Base-by-base conservation (phyloP, 768 basidiomycete species). In the Panaeolus cyanescens region DNA sequence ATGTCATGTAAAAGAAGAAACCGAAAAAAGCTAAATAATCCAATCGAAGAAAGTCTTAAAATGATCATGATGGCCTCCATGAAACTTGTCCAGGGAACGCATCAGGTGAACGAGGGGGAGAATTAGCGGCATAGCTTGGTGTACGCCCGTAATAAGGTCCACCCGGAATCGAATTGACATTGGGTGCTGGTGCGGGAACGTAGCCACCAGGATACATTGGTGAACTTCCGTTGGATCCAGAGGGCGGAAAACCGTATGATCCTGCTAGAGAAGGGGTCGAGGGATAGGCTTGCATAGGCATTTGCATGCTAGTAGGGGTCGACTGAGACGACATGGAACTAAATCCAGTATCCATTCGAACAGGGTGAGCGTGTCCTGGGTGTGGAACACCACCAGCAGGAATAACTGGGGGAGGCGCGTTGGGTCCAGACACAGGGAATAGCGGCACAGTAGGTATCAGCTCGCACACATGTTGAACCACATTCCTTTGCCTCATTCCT, bases 391-490 rank as follows among this genome's bases (percentile, higher is more conserved):
- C 45, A 28, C 45, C 45, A 28, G 45, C 30, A 13, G 45, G 45
- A 3, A 50, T 15, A 15, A 50, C 45, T 50, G 45, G 45, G 25
- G 45, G 45, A 4, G 45, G 45, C 30, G 45, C 45, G 17, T 50
- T 56, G 54, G 62, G 60, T 6, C 25, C 56, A 4, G 62, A 55
- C 17, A 59, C 59, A 1, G 54, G 88, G 83, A 25, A 87, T 17
- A 92, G 77, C 9, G 88, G 87, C 17, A 91, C 83, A 0, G 90
- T 92, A 7, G 90, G 90, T 15, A 92, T 85, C 20, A 94, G 83
- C 73, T 92, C 90, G 65, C 91, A 90, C 22, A 92, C 89, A 62
- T 88, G 86, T 64, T 92, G 91, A 5, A 85, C 85, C 17, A 89
- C 77, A 22, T 84, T 82, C 15, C 86, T 83, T 22, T 78, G 68